Percentiles rank a stretch among this genome's conserved stretches.
Evolutionary conservation across 2,329 filamentous ascomycete species (phyloP).

Genomic region (Cryphonectria nitschkei): DNA sequence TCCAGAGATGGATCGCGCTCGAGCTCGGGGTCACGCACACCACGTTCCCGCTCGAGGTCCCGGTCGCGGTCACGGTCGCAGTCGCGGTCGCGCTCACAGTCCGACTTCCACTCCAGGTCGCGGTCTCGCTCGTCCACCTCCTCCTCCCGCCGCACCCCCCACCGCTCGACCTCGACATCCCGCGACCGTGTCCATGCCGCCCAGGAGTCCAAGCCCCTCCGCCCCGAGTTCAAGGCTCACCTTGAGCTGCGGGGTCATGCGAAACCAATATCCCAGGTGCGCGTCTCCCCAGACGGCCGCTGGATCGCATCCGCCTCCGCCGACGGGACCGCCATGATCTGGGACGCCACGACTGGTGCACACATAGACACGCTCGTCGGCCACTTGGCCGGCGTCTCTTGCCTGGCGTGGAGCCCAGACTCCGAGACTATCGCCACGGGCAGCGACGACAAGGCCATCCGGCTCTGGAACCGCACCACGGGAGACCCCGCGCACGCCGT

Average conservation of each 20-base stretch:
- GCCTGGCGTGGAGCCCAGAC: slow-evolving; percentile 92
- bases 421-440: slow-evolving; percentile 85
- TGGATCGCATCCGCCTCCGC: slow-evolving; percentile 91
- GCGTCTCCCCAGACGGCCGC: slow-evolving; percentile 86
- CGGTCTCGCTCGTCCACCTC: slow-evolving; percentile 39
- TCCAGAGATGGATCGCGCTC: slow-evolving; percentile 32
- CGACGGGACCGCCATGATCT: slow-evolving; percentile 89
- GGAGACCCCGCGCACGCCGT: slow-evolving; percentile 43
- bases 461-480: slow-evolving; percentile 83
- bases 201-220: slow-evolving; percentile 52
- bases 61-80: no score
- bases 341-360: slow-evolving; percentile 77
- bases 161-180: slow-evolving; percentile 28
- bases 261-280: slow-evolving; percentile 79
- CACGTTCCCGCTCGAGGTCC: slow-evolving; percentile 33
- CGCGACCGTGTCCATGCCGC: slow-evolving; percentile 27
- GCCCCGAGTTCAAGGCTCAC: slow-evolving; percentile 69
- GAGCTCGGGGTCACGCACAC: slow-evolving; percentile 29
- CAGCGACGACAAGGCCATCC: slow-evolving; percentile 94
- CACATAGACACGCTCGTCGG: slow-evolving; percentile 89
- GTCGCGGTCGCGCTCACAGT: slow-evolving; percentile 33
- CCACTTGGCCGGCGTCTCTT: slow-evolving; percentile 90
- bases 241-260: slow-evolving; percentile 78
- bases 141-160: slow-evolving; percentile 29
- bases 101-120: slow-evolving; percentile 27